phyloP scores from a whole-genome alignment of 2,329 filamentous ascomycete species.

The Ceratocystis huliohia region DNA sequence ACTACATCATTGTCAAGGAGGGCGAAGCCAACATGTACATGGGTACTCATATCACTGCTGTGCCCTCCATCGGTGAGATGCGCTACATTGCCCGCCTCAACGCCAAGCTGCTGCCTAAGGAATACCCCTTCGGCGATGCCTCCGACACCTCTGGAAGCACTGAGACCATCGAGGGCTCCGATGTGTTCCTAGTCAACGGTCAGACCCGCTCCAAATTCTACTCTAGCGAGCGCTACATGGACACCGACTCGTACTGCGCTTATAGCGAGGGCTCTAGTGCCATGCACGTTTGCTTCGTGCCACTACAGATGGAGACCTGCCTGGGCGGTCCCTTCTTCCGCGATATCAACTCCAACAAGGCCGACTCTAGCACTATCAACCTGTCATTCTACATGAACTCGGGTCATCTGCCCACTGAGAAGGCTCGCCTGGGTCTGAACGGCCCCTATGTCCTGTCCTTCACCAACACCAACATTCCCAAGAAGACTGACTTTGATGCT shows the following conservation, averaged over 20 bases:
- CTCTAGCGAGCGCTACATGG: conserved; percentile 56
- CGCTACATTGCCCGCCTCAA: conserved; percentile 52
- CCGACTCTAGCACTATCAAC: conserved; percentile 38
- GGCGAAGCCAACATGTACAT: conserved; percentile 49
- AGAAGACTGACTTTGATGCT: conserved; percentile 36
- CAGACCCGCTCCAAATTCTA: conserved; percentile 60
- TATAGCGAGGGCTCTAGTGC: conserved; percentile 34
- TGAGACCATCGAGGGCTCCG: conserved; percentile 44
- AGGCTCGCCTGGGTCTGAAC: conserved; percentile 49
- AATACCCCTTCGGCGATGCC: conserved; percentile 41
- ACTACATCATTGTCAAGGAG: conserved; percentile 49
- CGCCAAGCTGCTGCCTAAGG: conserved; percentile 36
- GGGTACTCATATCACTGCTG: conserved; percentile 48
- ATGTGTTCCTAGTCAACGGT: conserved; percentile 46
- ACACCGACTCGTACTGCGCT: conserved; percentile 52
- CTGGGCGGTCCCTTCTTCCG: conserved; percentile 55
- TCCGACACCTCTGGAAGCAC: conserved; percentile 43
- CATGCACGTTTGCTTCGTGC: conserved; percentile 49
- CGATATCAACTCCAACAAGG: conserved; percentile 55
- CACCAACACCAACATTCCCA: conserved; percentile 44
- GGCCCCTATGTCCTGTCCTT: conserved; percentile 53
- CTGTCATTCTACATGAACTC: conserved; percentile 61
- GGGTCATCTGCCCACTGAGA: conserved; percentile 49
- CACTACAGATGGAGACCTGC: conserved; percentile 44
- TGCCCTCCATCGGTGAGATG: conserved; percentile 46